Base-by-base conservation (phyloP, 768 basidiomycete genomes). In the Collybia mongolica region DNA sequence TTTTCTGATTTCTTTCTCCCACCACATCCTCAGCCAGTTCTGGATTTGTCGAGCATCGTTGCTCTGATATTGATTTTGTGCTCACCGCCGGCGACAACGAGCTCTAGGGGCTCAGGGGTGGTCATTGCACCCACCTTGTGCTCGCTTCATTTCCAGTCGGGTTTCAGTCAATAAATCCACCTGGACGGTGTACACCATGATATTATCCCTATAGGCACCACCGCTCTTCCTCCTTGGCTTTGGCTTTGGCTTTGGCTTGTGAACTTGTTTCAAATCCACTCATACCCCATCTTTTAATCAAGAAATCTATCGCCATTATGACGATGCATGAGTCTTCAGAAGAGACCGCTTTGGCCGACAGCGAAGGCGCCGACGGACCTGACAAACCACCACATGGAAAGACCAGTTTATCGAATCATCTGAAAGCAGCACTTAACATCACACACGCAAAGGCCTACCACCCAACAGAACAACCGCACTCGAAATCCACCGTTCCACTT, bases 281-380 rank as follows among this genome's bases (percentile, higher is more conserved):
- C 53, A 61, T 66, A 62, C 59, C 59, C 32, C 61, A 53, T 20
- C 49, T 57, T 59, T 52, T 57, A 48, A 58, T 53, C 56, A 48
- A 56, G 48, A 51, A 57, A 57, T 41, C 61, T 60, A 57, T 60
- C 51, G 52, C 56, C 56, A 54, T 49, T 52, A 80, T 80, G 77
- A 67, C 69, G 58, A 66, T 69, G 54, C 71, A 67, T 55, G 72
- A 76, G 57, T 68, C 76, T 47, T 72, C 77, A 60, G 81, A 81
- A 53, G 72, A 72, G 54, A 67, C 80, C 35, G 60, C 79, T 22
- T 75, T 76, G 58, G 65, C 75, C 44, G 83, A 84, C 54, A 72
- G 75, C 51, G 84, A 86, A 54, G 72, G 75, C 44, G 69, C 74
- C 42, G 83, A 86, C 60, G 70, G 76, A 49, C 71, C 81, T 60